Base-by-base conservation (phyloP, 176 grass and related monocot species). In the Saccharum spontaneum region DNA sequence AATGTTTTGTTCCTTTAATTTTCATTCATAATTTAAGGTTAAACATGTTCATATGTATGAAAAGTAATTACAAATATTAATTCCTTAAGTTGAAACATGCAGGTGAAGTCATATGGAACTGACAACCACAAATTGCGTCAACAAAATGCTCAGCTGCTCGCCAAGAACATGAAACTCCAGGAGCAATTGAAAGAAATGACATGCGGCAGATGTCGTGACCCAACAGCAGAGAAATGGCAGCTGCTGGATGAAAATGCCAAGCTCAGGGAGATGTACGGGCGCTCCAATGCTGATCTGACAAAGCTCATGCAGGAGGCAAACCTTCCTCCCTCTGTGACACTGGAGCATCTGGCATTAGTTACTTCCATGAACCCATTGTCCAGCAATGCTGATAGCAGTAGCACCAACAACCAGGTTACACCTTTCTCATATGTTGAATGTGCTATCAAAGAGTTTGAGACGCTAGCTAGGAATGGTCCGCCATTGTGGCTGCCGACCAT, bases 221-320 rank as follows among this genome's bases (percentile, higher is more conserved):
- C 70, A 44, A 15, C 6, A 13, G 22, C 22, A 14, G 55, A 72
- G 43, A 48, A 70, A 68, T 34, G 37, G n/a, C 23, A 20, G 41
- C 33, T 84, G 16, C 23, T 52, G 12, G 4, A 14, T 6, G 81
- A 88, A 69, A 84, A 88, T 14, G 57, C 24, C 5, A 71, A 20
- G 59, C 81, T 88, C 36, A 67, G 14, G 67, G 57, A 54, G 13
- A 43, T 17, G 55, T 16, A 14, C 8, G 3, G 0, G 11, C 17
- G 5, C 1, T 34, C 45, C 20, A 4, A 3, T 6, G 20, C 14
- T 4, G 7, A 11, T 2, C n/a, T 88, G 6, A 6, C 6, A 0
- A 37, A 23, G 24, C 23, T 73, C 57, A 44, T 76, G 6, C 43
- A 61, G 44, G 3, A 59, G 39, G 23, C 67, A 3, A 1, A 9